Evolutionary conservation across 441 rosid species (phyloP).

Genomic region (Pelargonium citronellum): DNA sequence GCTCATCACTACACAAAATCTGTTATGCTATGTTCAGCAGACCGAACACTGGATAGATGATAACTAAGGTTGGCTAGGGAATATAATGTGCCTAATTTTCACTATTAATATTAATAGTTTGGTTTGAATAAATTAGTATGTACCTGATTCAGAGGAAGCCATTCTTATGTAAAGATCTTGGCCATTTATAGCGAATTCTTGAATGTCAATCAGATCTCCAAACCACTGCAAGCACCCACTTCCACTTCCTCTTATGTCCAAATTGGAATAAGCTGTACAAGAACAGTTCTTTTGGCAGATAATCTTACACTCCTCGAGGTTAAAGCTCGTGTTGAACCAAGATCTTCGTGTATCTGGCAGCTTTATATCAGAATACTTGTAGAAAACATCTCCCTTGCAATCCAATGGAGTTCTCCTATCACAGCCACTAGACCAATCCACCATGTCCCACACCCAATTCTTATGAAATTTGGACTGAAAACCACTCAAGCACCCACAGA

Average conservation of each 20-base stretch:
- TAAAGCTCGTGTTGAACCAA: conserved; percentile 36
- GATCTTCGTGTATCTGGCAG: conserved; percentile 54
- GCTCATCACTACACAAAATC: background rate
- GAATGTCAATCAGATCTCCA: conserved; percentile 42
- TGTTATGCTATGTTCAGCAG: background rate
- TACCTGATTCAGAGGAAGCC: conserved; percentile 54
- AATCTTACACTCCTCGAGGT: conserved; percentile 41
- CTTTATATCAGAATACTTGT: conserved; percentile 46
- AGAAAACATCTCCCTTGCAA: conserved; percentile 48
- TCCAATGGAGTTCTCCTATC: conserved; percentile 39
- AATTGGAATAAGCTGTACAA: conserved; percentile 56
- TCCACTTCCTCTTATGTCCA: conserved; percentile 43
- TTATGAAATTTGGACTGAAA: conserved; percentile 26
- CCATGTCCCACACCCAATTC: conserved; percentile 31
- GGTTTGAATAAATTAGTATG: conserved; percentile 5
- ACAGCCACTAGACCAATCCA: conserved; percentile 74
- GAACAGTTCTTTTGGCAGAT: conserved; percentile 51
- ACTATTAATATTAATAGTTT: no score
- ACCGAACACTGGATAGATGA: no score
- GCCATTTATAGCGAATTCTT: conserved; percentile 41
- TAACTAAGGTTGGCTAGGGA: no score
- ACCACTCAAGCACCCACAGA: conserved; percentile 59
- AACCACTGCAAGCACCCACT: conserved; percentile 69
- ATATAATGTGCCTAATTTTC: no score
- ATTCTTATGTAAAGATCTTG: conserved; percentile 52